Evolutionary conservation across 1,284 basidiomycete species (phyloP), one percentile per base, ranked within the genome.

Genomic region (Ceratobasidium papillatum): DNA sequence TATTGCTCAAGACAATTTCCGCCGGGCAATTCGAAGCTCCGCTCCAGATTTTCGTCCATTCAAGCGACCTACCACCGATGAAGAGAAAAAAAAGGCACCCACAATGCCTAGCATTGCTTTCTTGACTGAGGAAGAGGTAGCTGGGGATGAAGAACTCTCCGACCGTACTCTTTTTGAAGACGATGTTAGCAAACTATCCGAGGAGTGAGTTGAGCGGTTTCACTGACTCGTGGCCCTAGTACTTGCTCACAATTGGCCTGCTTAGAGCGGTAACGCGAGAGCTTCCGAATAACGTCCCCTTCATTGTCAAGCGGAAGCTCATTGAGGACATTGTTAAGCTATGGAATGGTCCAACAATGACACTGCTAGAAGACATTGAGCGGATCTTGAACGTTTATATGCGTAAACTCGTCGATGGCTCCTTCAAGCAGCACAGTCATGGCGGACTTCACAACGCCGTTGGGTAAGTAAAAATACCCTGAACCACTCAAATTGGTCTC

Each of bases 361-460:
- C 78, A 0, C 84, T 91, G n/a, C 89, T 89, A 76, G 84, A 86
- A 0, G 74, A 80, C 0, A 83, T 88, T 0, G 81, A 85, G 61
- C 75, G 65, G 0, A 81, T 84, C 2, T 78, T 91, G 0, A 78
- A 78, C 3, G 80, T 79, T 0, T 82, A 87, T 54, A 78, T 90
- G 3, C 81, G 82, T 41, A 73, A 65, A 0, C 80, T 90, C 2
- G 82, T 90, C 9, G 77, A 82, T 0, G 49, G 79, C 0, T 86
- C 89, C 75, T 91, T 92, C 77, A 80, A 78, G 0, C 79, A 83
- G 0, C 89, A 89, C 77, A 87, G 87, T 0, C 84, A 86, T 64
- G 88, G 88, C 0, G 79, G 81, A 0, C 81, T 91, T 0, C 86
- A 86, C 64, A 85, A 86, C 59, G 83, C 85, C 0, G 83, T 92